A percentile compares a stretch with the other conserved stretches of the same genome.
These are phyloP conservation scores for Aegilops bicornis DNA, from an alignment of 176 grass and related monocot genomes.

Conservation along the genomic window DNA sequence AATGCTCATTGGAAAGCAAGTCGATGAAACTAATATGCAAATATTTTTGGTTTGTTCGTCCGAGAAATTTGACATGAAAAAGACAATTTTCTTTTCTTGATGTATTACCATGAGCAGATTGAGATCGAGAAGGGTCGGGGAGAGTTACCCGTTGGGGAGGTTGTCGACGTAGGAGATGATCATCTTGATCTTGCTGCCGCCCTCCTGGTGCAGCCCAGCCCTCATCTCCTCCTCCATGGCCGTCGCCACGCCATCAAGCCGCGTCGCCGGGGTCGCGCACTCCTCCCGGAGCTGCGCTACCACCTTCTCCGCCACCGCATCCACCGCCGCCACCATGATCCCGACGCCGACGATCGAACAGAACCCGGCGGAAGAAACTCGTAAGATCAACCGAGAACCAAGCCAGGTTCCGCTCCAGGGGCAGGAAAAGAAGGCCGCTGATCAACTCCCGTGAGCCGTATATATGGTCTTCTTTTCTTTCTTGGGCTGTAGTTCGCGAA, in stretches of 20 bases:
- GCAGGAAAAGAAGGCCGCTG: background rate
- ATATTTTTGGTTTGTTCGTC: background rate
- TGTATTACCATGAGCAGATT: too few species aligned
- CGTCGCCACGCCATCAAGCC: conserved; percentile 37
- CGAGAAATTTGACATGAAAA: background rate
- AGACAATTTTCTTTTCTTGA: background rate
- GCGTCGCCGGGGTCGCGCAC: conserved; percentile 48
- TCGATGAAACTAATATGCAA: background rate
- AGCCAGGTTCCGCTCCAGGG: background rate
- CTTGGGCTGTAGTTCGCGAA: background rate
- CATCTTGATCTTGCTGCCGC: conserved; percentile 83
- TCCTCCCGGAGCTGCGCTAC: conserved; percentile 43
- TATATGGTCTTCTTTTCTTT: background rate
- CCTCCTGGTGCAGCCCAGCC: conserved; percentile 47
- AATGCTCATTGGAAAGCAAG: background rate
- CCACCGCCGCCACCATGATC: conserved; percentile 18
- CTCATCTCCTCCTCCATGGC: conserved; percentile 58
- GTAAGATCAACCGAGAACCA: background rate
- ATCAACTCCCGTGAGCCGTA: background rate
- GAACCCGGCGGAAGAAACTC: background rate
- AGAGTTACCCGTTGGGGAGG: conserved; percentile 72
- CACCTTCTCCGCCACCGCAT: conserved; percentile 24
- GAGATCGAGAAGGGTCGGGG: too few species aligned
- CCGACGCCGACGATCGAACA: background rate
- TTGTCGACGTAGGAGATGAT: conserved; percentile 77